Percentiles rank a stretch among this genome's conserved stretches.
Evolutionary conservation across 1,139 yeast genomes (phyloP).

Genomic region (Taphrina communis): DNA sequence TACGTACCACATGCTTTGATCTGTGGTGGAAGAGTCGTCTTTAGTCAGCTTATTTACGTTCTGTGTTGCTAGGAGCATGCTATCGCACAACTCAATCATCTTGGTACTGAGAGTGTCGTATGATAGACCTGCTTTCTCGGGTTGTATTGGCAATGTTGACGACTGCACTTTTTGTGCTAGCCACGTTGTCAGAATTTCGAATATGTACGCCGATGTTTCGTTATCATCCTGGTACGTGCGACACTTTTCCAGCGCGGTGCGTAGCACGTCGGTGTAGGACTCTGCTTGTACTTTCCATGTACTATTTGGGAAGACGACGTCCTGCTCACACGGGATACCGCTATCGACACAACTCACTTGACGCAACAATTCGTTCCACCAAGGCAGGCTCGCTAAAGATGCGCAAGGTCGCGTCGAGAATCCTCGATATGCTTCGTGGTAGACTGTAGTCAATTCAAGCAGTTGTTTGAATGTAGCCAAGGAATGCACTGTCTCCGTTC

Average conservation of each 20-base stretch:
- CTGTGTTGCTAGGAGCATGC: conserved; percentile 47
- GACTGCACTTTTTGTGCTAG: not conserved
- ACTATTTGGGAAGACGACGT: not conserved
- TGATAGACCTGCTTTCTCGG: not conserved
- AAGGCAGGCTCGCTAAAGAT: not conserved
- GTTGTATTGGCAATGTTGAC: too few species aligned
- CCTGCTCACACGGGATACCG: not conserved
- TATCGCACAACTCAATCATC: conserved; percentile 43
- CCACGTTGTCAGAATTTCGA: conserved; percentile 3
- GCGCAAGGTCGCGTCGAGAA: not conserved
- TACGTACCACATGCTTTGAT: conserved; percentile 3
- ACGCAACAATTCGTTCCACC: conserved; percentile 2
- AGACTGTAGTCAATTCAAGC: conserved; percentile 7
- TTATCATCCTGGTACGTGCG: not conserved
- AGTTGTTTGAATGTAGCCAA: conserved; percentile 15
- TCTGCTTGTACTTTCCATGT: conserved; percentile 1
- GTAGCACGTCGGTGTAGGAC: not conserved
- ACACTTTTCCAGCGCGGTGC: not conserved
- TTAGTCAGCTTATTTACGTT: conserved; percentile 51
- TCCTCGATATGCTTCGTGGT: conserved; percentile 11
- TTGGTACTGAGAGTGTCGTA: not conserved
- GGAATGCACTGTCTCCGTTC: not conserved
- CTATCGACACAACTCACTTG: not conserved
- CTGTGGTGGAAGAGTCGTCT: conserved; percentile 49
- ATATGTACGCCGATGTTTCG: not conserved